Percentiles rank a stretch among this genome's conserved stretches.
Conservation (phyloP, 305 asterid genomes). For the Lippia alba region DNA sequence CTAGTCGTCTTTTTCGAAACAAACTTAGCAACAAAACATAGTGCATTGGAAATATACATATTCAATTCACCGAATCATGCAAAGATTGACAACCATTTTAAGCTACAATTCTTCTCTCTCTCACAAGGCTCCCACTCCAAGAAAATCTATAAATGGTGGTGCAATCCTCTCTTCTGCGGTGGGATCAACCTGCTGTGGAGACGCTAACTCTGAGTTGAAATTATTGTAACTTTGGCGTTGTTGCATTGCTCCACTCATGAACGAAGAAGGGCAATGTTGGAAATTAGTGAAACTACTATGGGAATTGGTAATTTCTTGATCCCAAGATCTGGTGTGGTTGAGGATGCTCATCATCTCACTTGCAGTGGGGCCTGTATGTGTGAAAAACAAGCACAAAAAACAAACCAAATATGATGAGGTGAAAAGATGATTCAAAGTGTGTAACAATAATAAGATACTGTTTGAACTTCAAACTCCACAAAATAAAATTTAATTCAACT, state of each 20-base stretch:
- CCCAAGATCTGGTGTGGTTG: constrained; percentile 52
- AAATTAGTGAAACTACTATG: constrained; percentile 11
- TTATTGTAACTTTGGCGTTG: constrained; percentile 36
- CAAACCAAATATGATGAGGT: constrained; percentile 19
- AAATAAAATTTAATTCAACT: too few species aligned
- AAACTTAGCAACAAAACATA: constrained; percentile 1
- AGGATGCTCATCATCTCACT: constrained; percentile 60
- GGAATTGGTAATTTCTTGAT: constrained; percentile 25
- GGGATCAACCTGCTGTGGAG: constrained; percentile 38
- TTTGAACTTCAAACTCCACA: too few species aligned
- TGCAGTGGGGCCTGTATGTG: constrained; percentile 51
- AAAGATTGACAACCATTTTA: neutral
- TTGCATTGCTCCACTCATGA: constrained; percentile 18
- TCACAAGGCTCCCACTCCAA: constrained; percentile 90
- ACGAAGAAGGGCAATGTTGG: constrained; percentile 30
- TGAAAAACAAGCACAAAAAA: constrained; percentile 14
- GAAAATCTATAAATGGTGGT: constrained; percentile 88
- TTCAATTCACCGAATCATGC: neutral
- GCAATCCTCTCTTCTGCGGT: constrained; percentile 47
- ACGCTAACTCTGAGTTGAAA: constrained; percentile 39
- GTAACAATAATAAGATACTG: neutral
- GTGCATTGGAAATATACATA: neutral
- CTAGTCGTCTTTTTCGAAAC: constrained; percentile 21
- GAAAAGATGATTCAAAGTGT: neutral
- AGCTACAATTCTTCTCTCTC: neutral